Percentiles rank a stretch among this genome's conserved stretches.
Evolutionary conservation across 2,329 filamentous ascomycete genomes (phyloP).

Genomic region (Falciphora oryzae): DNA sequence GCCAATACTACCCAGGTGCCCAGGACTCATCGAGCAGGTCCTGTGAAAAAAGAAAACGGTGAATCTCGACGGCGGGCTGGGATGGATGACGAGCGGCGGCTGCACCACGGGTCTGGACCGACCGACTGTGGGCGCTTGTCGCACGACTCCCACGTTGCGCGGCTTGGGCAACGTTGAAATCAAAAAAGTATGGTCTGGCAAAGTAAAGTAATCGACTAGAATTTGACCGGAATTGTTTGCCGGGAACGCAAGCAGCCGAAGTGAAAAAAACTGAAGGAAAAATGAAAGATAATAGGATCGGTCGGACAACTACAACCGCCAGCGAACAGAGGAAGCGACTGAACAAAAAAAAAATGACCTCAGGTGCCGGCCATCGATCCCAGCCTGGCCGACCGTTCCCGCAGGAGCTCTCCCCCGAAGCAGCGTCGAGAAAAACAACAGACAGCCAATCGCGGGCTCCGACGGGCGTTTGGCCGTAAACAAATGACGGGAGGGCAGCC

Average conservation of each 20-base stretch:
- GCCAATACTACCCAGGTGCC: not conserved
- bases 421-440: conserved; percentile 2
- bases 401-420: not conserved
- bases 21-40: not conserved
- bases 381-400: not conserved
- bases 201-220: not conserved
- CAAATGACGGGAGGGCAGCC: conserved; percentile 12
- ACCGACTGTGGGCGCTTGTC: not conserved
- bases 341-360: not conserved
- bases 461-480: conserved; percentile 15
- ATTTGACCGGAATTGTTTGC: not conserved
- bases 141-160: not conserved
- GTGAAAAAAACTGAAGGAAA: not conserved
- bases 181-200: not conserved
- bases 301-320: not conserved
- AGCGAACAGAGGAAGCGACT: not conserved
- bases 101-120: not conserved
- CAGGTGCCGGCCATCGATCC: not conserved
- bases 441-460: conserved; percentile 16
- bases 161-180: not conserved
- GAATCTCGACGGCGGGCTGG: too few relatives aligned
- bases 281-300: not conserved
- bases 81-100: not conserved
- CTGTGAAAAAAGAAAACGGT: not conserved
- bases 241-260: not conserved